Evolutionary conservation across 139 green algal genomes (phyloP).

Genomic region (Eudorina sp.): DNA sequence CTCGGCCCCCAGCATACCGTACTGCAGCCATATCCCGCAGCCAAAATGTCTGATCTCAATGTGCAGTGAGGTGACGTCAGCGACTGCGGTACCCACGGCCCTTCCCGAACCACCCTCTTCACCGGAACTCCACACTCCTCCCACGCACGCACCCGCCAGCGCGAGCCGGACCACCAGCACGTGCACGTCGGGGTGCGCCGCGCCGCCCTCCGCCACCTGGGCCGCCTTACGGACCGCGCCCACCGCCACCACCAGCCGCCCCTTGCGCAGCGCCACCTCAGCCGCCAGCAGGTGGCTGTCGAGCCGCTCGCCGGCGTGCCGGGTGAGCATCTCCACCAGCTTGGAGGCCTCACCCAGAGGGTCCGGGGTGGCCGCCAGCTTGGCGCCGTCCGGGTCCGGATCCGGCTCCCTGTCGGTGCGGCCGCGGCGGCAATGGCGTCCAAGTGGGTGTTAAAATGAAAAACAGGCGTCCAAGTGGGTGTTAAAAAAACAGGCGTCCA

Average conservation of each 20-base stretch:
- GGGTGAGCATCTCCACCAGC: conserved; percentile 82
- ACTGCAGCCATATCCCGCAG: too few species aligned
- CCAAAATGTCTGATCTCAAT: too few species aligned
- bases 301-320: conserved; percentile 4
- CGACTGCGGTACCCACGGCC: too few species aligned
- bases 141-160: conserved; percentile 35
- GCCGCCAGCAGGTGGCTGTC: conserved; percentile 67
- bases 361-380: conserved; percentile 81
- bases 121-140: too few species aligned
- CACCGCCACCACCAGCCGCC: conserved; percentile 84
- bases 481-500: neutral
- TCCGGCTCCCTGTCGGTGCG: conserved; percentile 72
- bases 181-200: conserved; percentile 76
- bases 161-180: conserved; percentile 70
- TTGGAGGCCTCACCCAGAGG: conserved; percentile 92
- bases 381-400: conserved; percentile 87
- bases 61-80: too few species aligned
- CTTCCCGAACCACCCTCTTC: too few species aligned
- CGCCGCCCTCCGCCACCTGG: conserved; percentile 61
- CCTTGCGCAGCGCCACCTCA: conserved; percentile 84
- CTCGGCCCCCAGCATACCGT: too few species aligned
- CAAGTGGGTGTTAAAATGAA: neutral
- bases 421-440: neutral
- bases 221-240: conserved; percentile 75
- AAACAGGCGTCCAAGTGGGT: neutral